Evolutionary conservation across 768 basidiomycete genomes (phyloP), one percentile per base, ranked within the genome.

Genomic region (Leccinellum luteum): DNA sequence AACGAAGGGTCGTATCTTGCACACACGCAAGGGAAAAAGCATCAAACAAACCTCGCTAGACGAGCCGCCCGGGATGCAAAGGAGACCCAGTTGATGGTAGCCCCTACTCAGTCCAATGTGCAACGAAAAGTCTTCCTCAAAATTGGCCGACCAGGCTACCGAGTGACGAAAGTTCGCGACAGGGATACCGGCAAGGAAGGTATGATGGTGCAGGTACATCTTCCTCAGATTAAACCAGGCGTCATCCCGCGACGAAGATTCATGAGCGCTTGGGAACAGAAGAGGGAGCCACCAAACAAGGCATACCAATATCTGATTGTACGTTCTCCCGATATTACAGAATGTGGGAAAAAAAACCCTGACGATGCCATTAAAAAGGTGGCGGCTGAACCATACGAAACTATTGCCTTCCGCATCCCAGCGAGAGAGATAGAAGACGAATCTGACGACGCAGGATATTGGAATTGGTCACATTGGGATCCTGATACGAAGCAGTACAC

Each of bases 381-480:
- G 59, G 97, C 96, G 17, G 94, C 97, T n/a, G 97, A 98, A 66
- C 95, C 96, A 6, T 99, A 98, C 69, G 97, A 99, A 75, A 98
- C 95, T 4, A 94, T 99, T 64, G 93, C 94, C n/a, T 98, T 98
- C 80, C 92, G 95, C 17, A 94, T 99, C 67, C 97, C 96, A 48
- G 91, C 97, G 25, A 85, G 92, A 51, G 95, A 98, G 74, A 95
- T 99, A 59, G 95, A 98, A 74, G 93, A 96, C 66, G 93, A 94
- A 67, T 84, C 90, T 48, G 89, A 93, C 59, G 93, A 95, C 65
- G 90, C 89, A 28, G 87, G 88, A 15, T 91, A 87, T 63, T 94
- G 90, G 90, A 92, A 92, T 66, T 99, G 97, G 97, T 95, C 95
- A 41, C 92, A 98, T 68, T 98, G 96, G 97, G 97, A 98, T 71